Base-by-base conservation (phyloP, 805 yeast species). In the Monosporozyma siamensis region DNA sequence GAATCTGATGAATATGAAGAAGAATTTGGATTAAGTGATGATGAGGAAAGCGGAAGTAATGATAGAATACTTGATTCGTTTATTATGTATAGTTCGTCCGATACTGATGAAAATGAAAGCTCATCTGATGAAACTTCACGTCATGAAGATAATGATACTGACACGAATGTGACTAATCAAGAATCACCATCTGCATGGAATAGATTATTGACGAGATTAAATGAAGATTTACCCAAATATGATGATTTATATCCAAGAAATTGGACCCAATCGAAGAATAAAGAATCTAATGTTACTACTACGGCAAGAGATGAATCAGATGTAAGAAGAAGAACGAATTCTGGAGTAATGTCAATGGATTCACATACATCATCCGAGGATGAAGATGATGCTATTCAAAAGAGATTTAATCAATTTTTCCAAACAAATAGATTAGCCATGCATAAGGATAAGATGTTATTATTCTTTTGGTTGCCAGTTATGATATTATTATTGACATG, bases 381-480 rank as follows among this genome's bases (percentile, higher is more conserved):
- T 40, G 64, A 58, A 43, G 65, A 56, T 11, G 61, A 57, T 31
- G 58, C 57, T 4, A 34, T 58, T 14, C 72, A 67, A 39, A 61
- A 59, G 22, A 55, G 59, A 35, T 60, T 66, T 38, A 62, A 61
- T 51, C 55, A 58, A 47, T 65, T 66, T 48, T 66, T 67, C 54
- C 66, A 64, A 48, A 69, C 68, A 45, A 69, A 69, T 47, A 68
- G 68, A 46, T 68, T 67, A 51, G 70, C 68, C 40, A 65, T 74
- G 44, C 66, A 64, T 52, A 82, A 86, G 54, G 97, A 89, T 63
- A 81, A 77, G 55, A 82, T 87, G 85, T 69, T 89, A 48, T 65
- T 86, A 47, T 85, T 89, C 59, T 88, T 89, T 72, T 89, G 97
- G 97, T 64, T 88, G 44, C 97, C 97, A 11, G 72, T 84, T 30